A percentile compares a stretch with the other conserved stretches of the same genome.
Conservation (phyloP, 306 rosid genomes). For the Vigna trinervia region DNA sequence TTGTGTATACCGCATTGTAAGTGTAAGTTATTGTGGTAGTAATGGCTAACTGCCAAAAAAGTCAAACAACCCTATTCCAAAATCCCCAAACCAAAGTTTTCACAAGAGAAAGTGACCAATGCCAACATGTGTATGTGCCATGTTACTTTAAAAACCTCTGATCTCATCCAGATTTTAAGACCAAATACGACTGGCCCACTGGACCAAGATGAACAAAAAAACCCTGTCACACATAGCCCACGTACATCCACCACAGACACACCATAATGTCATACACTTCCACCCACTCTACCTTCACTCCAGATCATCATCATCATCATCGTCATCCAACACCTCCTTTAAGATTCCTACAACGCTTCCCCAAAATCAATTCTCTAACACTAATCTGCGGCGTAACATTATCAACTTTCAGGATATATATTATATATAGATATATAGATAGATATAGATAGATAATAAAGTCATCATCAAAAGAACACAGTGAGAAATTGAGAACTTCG, state of each 20-base stretch:
- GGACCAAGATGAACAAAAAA: slow-evolving; percentile 29
- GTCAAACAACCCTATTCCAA: slow-evolving; percentile 50
- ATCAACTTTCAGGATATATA: slow-evolving; percentile 40
- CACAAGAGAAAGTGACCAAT: slow-evolving; percentile 47
- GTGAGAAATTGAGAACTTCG: neutral
- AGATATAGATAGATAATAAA: neutral
- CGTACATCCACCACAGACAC: slow-evolving; percentile 31
- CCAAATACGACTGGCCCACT: slow-evolving; percentile 49
- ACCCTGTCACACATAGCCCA: slow-evolving; percentile 43
- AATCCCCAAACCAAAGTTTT: slow-evolving; percentile 35
- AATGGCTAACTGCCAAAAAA: slow-evolving; percentile 44
- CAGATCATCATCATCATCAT: neutral
- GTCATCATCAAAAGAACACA: neutral
- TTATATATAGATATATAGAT: no score
- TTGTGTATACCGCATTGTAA: slow-evolving; percentile 30
- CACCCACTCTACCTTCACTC: slow-evolving; percentile 33
- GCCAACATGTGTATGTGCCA: slow-evolving; percentile 47
- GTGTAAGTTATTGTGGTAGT: slow-evolving; percentile 36
- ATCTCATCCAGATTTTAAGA: slow-evolving; percentile 45
- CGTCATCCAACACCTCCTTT: neutral
- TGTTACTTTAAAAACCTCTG: slow-evolving; percentile 46
- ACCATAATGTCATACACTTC: slow-evolving; percentile 36
- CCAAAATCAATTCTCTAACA: slow-evolving; percentile 28
- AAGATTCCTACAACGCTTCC: slow-evolving; percentile 40
- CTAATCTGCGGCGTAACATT: slow-evolving; percentile 31